Conservation (phyloP, 129 eudicot species). For the Escallonia rubra region DNA sequence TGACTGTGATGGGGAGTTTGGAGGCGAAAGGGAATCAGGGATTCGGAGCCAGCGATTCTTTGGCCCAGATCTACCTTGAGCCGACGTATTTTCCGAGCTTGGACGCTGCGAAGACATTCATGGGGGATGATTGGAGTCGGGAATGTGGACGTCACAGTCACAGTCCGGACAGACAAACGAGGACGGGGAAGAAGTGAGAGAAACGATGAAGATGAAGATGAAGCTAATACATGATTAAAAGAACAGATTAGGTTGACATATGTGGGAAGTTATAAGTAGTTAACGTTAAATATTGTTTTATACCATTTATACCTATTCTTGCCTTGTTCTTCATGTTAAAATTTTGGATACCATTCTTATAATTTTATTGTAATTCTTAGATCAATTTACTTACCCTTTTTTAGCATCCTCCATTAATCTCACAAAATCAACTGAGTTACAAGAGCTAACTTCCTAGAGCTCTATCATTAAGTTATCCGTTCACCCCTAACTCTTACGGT, state of each 20-base stretch:
- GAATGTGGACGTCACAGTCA: conserved; percentile 15
- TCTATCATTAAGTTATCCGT: too few relatives aligned
- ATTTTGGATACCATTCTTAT: too few relatives aligned
- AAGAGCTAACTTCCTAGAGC: too few relatives aligned
- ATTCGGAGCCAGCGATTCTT: conserved; percentile 44
- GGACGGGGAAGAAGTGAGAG: not conserved
- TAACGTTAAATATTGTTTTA: too few relatives aligned
- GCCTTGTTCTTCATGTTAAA: too few relatives aligned
- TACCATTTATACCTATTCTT: too few relatives aligned
- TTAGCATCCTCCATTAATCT: too few relatives aligned
- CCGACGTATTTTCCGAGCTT: conserved; percentile 93
- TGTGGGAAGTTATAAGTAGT: not conserved
- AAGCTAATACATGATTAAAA: too few relatives aligned
- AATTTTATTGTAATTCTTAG: too few relatives aligned
- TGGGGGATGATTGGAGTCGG: conserved; percentile 70
- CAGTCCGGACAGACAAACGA: not conserved
- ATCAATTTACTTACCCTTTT: too few relatives aligned
- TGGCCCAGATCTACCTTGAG: conserved; percentile 61
- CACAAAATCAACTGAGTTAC: too few relatives aligned
- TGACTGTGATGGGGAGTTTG: conserved; percentile 71
- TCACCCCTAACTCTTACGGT: too few relatives aligned
- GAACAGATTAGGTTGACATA: not conserved
- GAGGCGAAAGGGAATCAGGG: conserved; percentile 54
- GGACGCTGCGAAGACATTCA: conserved; percentile 91
- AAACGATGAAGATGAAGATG: conserved; percentile 10